Evolutionary conservation across 768 basidiomycete species (phyloP), one percentile per base, ranked within the genome.

Genomic region (Hemileccinum rubropunctum): DNA sequence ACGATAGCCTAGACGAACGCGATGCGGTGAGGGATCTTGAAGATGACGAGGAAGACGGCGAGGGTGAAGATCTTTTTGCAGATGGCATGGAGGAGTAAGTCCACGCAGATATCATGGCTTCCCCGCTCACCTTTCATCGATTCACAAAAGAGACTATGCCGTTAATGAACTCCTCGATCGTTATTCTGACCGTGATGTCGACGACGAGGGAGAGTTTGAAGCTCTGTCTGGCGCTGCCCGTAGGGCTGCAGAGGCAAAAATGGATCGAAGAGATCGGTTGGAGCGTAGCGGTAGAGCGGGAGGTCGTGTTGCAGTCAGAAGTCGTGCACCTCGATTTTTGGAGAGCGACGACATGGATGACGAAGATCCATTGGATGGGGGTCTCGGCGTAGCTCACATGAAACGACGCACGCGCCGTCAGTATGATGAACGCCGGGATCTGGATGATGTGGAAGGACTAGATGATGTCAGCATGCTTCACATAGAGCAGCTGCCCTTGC

Each of bases 61-160:
- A 88, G 18, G 92, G 82, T 33, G 95, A 98, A 67, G 95, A 98
- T 71, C 81, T 99, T 37, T 98, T 95, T 67, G 89, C 78, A 30
- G 83, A 93, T n/a, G 76, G 73, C 43, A 68, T 91, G 51, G 81
- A 88, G 67, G 78, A 77, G 95, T 91, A 63, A 58, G 82, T 67
- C 42, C 52, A 32, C 51, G 30, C 34, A 45, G 12, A 39, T 38
- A 27, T 35, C 38, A 34, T 42, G 17, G 35, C 26, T 46, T 20
- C 54, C 41, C 42, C 21, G 44, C 56, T 58, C 48, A 58, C 38
- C 21, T 39, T 44, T 41, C 33, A 38, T 50, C 21, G 13, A 39
- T 38, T 21, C 27, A 48, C 13, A 14, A 34, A 58, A 91, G 88
- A 49, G 95, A 98, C 62, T 98, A 99, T 69, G 85, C 84, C 11